Base-by-base conservation (phyloP, 225 moss, liverwort and hornwort species). In the Bryoerythrophyllum caledonicum region DNA sequence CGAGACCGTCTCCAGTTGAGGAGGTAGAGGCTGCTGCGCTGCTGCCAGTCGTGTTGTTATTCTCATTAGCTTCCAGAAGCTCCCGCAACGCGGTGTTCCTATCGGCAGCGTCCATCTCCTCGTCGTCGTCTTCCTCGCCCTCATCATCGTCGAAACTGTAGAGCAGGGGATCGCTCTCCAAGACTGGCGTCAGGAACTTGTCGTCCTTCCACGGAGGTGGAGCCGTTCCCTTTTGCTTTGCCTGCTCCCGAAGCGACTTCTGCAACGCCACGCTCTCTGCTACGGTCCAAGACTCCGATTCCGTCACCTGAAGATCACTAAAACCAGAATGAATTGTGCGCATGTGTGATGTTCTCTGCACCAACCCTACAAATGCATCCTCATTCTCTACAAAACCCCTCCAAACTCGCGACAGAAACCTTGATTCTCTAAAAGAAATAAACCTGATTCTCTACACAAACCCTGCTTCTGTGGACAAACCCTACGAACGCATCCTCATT, bases 81-180 rank as follows among this genome's bases (percentile, higher is more conserved):
- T 83, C 88, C 10, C 74, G 79, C 72, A 77, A 69, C 35, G 78
- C 59, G 20, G 73, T 75, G 19, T 8, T 51, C 48, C 74, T 81
- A 38, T 77, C 88, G 23, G 66, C 62, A 10, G 75, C 52, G 60
- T 87, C 79, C 44, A 81, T 66, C 49, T 83, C 86, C 27, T 87
- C 82, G 34, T 83, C 86, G 23, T 87, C 82, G 34, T 85, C 75
- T 48, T 86, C 82, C 13, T 91, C 91, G 13, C 56, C 84, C 60
- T 85, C 84, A 0, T 80, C 86, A 0, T 80, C 86, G n/a, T 93
- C 91, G 73, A 89, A 93, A 48, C 84, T 80, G 67, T 93, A 93
- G 5, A 93, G 79, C 10, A 93, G 79, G 32, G 93, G 57, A 65
- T 93, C 93, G 67, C 86, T 86, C 54, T 83, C 79, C 63, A 91